These are phyloP conservation scores for Suillus bovinus DNA, from an alignment of 768 basidiomycete genomes.

Conservation along the genomic window DNA sequence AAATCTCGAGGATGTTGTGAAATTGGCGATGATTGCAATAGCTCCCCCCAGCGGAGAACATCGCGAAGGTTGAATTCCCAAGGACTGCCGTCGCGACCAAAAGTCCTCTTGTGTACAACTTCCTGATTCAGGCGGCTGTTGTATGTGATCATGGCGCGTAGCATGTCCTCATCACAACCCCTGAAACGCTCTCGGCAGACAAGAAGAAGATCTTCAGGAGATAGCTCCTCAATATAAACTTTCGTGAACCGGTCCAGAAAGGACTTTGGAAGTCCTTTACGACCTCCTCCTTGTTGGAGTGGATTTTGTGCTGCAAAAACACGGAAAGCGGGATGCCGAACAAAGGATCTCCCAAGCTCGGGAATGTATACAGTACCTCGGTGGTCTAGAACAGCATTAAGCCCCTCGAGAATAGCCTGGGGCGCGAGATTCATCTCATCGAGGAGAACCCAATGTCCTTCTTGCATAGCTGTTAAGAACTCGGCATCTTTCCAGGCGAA, in stretches of 20 bases:
- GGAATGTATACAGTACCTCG: slow-evolving; percentile 94
- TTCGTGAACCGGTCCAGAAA: slow-evolving; percentile 99
- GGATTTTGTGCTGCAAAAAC: slow-evolving; percentile 99
- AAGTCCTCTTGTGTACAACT: slow-evolving; percentile 59
- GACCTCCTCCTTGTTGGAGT: slow-evolving; percentile 90
- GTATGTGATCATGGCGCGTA: slow-evolving; percentile 81
- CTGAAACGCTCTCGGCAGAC: slow-evolving; percentile 80
- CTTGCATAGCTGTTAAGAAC: slow-evolving; percentile 88
- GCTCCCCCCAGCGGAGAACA: slow-evolving; percentile 82
- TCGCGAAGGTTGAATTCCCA: slow-evolving; percentile 99
- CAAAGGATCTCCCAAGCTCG: slow-evolving; percentile 88
- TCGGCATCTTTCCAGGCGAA: slow-evolving; percentile 98
- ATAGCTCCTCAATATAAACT: slow-evolving; percentile 88
- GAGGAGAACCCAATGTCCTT: slow-evolving; percentile 96
- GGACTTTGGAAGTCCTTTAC: slow-evolving; percentile 96
- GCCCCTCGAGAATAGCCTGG: slow-evolving; percentile 93
- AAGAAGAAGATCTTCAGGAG: slow-evolving; percentile 69
- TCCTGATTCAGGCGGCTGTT: slow-evolving; percentile 71
- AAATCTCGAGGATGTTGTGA: slow-evolving; percentile 57
- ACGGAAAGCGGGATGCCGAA: slow-evolving; percentile 88
- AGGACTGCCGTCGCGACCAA: slow-evolving; percentile 81
- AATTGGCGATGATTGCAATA: slow-evolving; percentile 38
- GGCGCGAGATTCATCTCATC: slow-evolving; percentile 99
- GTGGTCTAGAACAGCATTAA: slow-evolving; percentile 95
- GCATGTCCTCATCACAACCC: slow-evolving; percentile 46